Base-by-base conservation (phyloP, 2,329 filamentous ascomycete species). In the Colletotrichum musae region DNA sequence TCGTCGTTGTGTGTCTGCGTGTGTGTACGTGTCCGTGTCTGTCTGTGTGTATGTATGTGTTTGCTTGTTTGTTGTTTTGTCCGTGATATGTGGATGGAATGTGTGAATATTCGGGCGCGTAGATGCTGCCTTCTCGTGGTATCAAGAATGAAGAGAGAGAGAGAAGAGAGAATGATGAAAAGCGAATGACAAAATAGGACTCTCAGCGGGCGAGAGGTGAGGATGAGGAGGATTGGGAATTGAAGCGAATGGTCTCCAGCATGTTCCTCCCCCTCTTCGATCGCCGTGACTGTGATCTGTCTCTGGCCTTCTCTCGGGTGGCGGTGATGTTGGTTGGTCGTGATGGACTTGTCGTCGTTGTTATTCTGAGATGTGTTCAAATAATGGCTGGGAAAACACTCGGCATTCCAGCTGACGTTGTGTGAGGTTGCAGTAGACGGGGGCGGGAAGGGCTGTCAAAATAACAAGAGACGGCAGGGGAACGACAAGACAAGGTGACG, bases 391-490 rank as follows among this genome's bases (percentile, higher is more conserved):
- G 10, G 41, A 36, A 48, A 51, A 13, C 57, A 21, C 45, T 52
- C 36, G 60, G 65, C 65, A 54, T 68, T 47, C 65, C 65, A 58
- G 61, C 7, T 65, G 60, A 64, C 65, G 60, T 51, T 62, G 13
- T 53, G 12, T 62, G 36, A 28, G 41, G 24, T 53, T 6, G 32
- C 32, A 36, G 32, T 6, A 48, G 15, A 39, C 16, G 32, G 32
- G 28, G 9, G 9, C 32, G 32, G 21, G 21, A 24, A 24, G 21
- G 32, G 32, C 32, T 36, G 32, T 36, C 32, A 51, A 18, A 28
- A 12, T 26, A 16, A 63, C 32, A 45, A n/a, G 36, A 54, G 28
- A 39, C 32, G 28, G 47, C 51, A 57, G 45, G 26, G 13, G n/a
- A 53, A 41, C n/a, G 28, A 51, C 18, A 36, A 48, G 39, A 63